These are phyloP conservation scores for Exophiala viscosa DNA, from an alignment of 2,329 filamentous ascomycete species.

Conservation along the genomic window DNA sequence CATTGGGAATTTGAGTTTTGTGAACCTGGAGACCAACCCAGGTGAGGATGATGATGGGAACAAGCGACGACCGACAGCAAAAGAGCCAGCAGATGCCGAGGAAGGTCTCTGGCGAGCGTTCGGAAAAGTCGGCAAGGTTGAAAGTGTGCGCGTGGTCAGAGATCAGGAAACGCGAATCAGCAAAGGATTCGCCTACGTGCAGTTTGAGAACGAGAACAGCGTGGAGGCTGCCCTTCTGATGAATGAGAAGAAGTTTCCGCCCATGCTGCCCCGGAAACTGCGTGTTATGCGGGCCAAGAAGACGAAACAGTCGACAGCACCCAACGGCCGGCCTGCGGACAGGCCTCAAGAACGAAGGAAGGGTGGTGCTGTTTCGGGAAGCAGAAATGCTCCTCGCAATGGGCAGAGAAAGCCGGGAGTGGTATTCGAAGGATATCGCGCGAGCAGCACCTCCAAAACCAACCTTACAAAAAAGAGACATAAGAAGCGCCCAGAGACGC, in stretches of 20 bases:
- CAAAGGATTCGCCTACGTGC: slow-evolving; percentile 96
- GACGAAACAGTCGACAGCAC: slow-evolving; percentile 27
- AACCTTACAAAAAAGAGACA: slow-evolving; percentile 36
- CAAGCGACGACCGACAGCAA: slow-evolving; percentile 67
- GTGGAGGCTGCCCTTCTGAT: slow-evolving; percentile 89
- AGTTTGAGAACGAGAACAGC: slow-evolving; percentile 83
- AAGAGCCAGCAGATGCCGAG: slow-evolving; percentile 77
- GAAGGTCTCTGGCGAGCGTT: slow-evolving; percentile 89
- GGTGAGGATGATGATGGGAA: slow-evolving; percentile 62
- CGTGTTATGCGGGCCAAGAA: slow-evolving; percentile 82
- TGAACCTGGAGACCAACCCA: slow-evolving; percentile 76
- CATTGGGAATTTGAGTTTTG: slow-evolving; percentile 92
- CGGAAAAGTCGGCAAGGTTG: slow-evolving; percentile 71
- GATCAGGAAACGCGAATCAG: slow-evolving; percentile 88
- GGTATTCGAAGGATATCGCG: slow-evolving; percentile 46
- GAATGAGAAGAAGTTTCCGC: slow-evolving; percentile 87
- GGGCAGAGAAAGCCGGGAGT: slow-evolving; percentile 18
- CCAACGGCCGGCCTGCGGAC: slow-evolving; percentile 26
- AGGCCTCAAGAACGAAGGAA: background rate
- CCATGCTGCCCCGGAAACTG: slow-evolving; percentile 83
- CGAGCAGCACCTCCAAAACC: slow-evolving; percentile 32
- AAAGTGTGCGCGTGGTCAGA: slow-evolving; percentile 87
- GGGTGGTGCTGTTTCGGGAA: background rate
- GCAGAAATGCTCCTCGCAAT: background rate
- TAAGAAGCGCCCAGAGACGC: slow-evolving; percentile 30